Conservation (phyloP, 2,329 filamentous ascomycete species). For the Fusarium veterinarium region DNA sequence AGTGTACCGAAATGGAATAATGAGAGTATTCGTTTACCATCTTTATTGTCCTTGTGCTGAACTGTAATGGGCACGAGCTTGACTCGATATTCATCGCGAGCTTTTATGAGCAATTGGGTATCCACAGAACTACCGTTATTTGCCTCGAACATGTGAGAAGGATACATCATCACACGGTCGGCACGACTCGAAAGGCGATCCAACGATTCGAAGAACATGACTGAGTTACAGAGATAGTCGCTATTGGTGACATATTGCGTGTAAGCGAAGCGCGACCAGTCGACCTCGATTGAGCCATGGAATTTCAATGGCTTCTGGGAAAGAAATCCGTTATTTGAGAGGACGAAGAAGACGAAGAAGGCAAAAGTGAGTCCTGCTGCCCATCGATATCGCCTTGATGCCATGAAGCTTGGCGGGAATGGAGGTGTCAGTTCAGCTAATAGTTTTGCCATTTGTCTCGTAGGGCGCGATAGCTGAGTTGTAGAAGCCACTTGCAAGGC, state of each 20-base stretch:
- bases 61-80: slow-evolving; percentile 57
- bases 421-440: neutral
- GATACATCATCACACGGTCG: slow-evolving; percentile 60
- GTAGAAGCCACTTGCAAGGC: too few species aligned
- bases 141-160: slow-evolving; percentile 51
- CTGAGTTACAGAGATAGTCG: slow-evolving; percentile 61
- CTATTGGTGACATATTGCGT: slow-evolving; percentile 61
- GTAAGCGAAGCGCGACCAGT: slow-evolving; percentile 55
- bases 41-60: slow-evolving; percentile 49
- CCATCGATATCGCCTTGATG: neutral
- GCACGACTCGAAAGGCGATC: slow-evolving; percentile 55
- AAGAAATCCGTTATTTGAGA: neutral
- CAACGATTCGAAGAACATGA: slow-evolving; percentile 62
- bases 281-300: neutral
- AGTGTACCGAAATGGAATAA: rapidly evolving
- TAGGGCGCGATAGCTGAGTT: too few species aligned
- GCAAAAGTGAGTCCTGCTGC: neutral
- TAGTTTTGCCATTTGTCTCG: neutral
- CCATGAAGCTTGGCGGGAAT: neutral
- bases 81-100: slow-evolving; percentile 57
- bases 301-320: neutral
- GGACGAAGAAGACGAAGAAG: neutral
- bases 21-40: slow-evolving; percentile 47
- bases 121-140: slow-evolving; percentile 43
- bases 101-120: slow-evolving; percentile 53